Evolutionary conservation across 257 asterid genomes (phyloP), one percentile per base, ranked within the genome.

Genomic region (Ajuga chamaepitys): DNA sequence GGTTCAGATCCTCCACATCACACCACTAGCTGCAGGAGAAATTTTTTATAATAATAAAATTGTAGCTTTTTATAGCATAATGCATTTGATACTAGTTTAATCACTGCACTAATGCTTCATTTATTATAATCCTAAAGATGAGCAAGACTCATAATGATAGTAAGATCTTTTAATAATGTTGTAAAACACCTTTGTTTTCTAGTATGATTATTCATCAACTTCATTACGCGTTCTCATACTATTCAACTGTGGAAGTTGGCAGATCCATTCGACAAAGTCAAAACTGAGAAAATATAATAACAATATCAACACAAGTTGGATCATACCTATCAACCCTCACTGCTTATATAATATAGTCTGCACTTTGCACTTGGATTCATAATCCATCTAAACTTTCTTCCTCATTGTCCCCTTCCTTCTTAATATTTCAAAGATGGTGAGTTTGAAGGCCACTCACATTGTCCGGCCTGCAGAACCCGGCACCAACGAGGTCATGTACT

Each of bases 401-500:
- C 9, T 20, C 17, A 3, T 5, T 5, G 14, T 1, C 7, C 10
- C 14, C 2, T 28, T 5, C 34, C 5, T 28, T 5, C 37, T 8
- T 1, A 11, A 30, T 41, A 22, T 26, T 1, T 17, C 48, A 28
- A 34, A 35, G 4, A 74, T 77, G 73, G 77, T 65, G 32, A 59
- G 50, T 1, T 5, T 81, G 18, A 81, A 68, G 50, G 86, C 79
- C 2, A 74, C 86, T 5, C 81, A 81, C 67, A 50, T 72, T 5
- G 88, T 85, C n/a, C 75, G 75, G 62, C 93, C 95, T 40, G 81
- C 86, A n/a, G 83, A 79, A 66, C 72, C 76, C 8, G 74, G 78
- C 13, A 89, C 88, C 9, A 28, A 75, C 8, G 81, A 60, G 51
- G 52, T 47, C 21, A 70, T 82, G 82, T 74, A 74, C 72, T 0